Evolutionary conservation across 805 yeast species (phyloP), one percentile per base, ranked within the genome.

Genomic region (Candida silvatica): DNA sequence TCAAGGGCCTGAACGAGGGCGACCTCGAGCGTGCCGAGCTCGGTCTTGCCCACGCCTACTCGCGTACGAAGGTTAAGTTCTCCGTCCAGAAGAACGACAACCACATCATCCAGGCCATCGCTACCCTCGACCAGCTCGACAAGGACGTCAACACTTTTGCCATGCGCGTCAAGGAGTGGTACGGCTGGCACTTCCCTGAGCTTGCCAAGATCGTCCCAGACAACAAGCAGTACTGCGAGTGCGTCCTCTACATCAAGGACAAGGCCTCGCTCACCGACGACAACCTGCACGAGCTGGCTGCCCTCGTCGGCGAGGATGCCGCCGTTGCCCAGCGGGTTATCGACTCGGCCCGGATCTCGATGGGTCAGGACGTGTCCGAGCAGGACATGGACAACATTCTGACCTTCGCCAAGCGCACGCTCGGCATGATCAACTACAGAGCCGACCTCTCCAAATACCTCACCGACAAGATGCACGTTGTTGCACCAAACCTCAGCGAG

Each of bases 151-250:
- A 92, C 71, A 88, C 96, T 41, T 92, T 84, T 61, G 80, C 96
- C 40, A 87, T 87, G 97, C 79, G 97, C 66, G 92, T 83, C 47
- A 85, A 87, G 69, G 97, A 87, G 67, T 87, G 97, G 97, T 87
- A 87, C 67, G 94, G 95, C 52, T 87, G 97, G 97, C 97, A 87
- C 61, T 87, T 92, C 79, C 97, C 97, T 40, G 97, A 87, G 68
- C 75, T 87, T 66, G 92, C 94, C 51, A 84, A 82, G 66, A 74
- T 88, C 52, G 94, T 84, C 36, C 77, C 85, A 48, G 96, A 88
- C 64, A 87, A 86, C 71, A 83, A 82, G 68, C 66, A 71, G 44
- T 88, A 73, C 62, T 95, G 97, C 48, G 77, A 73, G 59, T 72
- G 90, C 44, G 84, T 86, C 42, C 65, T 86, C 43, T 71, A 72